phyloP scores from a whole-genome alignment of 768 basidiomycete species.

The Boletus rubroflammeus region DNA sequence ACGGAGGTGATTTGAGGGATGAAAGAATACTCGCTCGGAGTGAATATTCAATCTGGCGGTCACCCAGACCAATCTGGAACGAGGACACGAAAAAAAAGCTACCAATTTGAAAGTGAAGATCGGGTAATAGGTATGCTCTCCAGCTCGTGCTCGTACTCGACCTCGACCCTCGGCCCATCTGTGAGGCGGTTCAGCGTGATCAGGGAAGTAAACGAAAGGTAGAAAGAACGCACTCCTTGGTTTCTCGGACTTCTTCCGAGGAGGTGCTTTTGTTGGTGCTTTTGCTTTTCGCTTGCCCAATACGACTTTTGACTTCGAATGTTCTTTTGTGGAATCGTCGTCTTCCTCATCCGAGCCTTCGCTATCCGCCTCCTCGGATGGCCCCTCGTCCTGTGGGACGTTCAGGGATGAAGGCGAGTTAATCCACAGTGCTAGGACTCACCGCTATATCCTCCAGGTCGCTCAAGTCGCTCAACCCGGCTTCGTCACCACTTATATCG shows the following conservation, averaged over 20 bases:
- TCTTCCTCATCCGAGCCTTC: constrained; percentile 42
- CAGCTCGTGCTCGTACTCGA: constrained; percentile 95
- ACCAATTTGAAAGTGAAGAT: constrained; percentile 54
- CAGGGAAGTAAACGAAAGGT: neutral
- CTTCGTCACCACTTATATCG: constrained; percentile 52
- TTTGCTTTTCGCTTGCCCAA: constrained; percentile 71
- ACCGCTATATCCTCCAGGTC: constrained; percentile 68
- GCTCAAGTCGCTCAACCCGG: constrained; percentile 39
- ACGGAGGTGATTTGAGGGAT: neutral
- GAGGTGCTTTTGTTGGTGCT: constrained; percentile 36
- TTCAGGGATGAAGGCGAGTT: constrained; percentile 18
- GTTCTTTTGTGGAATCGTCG: constrained; percentile 36
- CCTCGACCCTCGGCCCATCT: constrained; percentile 83
- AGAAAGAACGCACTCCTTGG: constrained; percentile 51
- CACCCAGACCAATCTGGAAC: neutral
- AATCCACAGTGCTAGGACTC: constrained; percentile 24
- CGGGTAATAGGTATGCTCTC: constrained; percentile 59
- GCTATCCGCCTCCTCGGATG: constrained; percentile 41
- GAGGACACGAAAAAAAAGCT: constrained; percentile 16
- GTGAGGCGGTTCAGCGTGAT: constrained; percentile 16
- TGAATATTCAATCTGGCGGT: neutral
- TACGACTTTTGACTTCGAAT: constrained; percentile 40
- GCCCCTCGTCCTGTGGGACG: constrained; percentile 30
- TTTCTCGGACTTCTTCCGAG: constrained; percentile 56
- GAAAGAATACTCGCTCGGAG: neutral